Conservation (phyloP, 1,284 basidiomycete genomes). For the Rhodotorula sp. region DNA sequence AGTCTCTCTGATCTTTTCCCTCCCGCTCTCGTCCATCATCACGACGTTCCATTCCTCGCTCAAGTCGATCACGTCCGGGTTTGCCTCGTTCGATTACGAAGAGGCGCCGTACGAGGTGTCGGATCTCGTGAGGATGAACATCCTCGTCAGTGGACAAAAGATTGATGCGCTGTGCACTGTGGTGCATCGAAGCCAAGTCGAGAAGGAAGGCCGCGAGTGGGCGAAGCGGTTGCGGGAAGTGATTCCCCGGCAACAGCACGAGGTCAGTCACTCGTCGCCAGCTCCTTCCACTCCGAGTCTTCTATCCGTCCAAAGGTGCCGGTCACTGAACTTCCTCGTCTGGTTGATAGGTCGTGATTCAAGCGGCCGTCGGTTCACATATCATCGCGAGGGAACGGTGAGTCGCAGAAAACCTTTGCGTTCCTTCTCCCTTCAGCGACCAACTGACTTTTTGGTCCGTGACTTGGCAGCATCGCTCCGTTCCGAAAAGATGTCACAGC, state of each 20-base stretch:
- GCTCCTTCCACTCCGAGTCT: too few species aligned
- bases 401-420: background rate
- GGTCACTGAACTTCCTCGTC: too few species aligned
- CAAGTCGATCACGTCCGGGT: constrained; percentile 56
- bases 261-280: constrained; percentile 56
- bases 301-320: too few species aligned
- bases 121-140: constrained; percentile 82
- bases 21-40: constrained; percentile 76
- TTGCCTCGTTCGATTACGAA: constrained; percentile 62
- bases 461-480: constrained; percentile 60
- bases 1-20: constrained; percentile 70
- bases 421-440: constrained; percentile 3
- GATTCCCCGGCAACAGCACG: constrained; percentile 88
- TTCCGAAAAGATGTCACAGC: constrained; percentile 78
- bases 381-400: constrained; percentile 80
- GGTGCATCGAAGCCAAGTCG: constrained; percentile 68
- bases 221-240: constrained; percentile 83
- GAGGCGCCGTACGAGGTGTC: constrained; percentile 74
- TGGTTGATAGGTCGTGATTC: constrained; percentile 45
- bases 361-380: constrained; percentile 69
- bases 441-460: constrained; percentile 41
- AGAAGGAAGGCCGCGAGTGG: constrained; percentile 73
- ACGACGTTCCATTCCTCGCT: constrained; percentile 90
- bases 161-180: constrained; percentile 84
- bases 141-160: constrained; percentile 79